Evolutionary conservation across 768 basidiomycete genomes (phyloP).

Genomic region (Boletus tylopilopsis): DNA sequence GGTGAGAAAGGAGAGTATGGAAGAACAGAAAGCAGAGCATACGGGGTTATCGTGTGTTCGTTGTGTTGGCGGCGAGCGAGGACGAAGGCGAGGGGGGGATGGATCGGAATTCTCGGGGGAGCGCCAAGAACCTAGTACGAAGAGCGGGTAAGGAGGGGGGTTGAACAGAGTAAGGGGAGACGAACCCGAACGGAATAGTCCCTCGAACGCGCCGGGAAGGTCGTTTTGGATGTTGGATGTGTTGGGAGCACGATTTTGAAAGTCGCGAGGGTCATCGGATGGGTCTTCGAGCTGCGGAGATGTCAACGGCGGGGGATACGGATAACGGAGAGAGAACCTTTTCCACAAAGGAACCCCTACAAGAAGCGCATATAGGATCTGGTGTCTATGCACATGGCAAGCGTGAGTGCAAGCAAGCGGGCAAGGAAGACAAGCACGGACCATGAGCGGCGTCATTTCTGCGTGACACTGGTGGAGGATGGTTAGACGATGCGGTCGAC

Average conservation of each 20-base stretch:
- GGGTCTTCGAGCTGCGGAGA: conserved; percentile 65
- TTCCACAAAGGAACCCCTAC: conserved; percentile 80
- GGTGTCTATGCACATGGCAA: conserved; percentile 49
- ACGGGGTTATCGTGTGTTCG: conserved; percentile 19
- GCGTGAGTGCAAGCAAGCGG: neutral
- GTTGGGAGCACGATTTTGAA: conserved; percentile 39
- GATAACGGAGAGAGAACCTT: conserved; percentile 36
- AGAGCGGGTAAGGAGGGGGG: neutral
- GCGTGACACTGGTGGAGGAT: conserved; percentile 63
- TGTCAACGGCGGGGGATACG: neutral
- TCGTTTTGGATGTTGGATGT: conserved; percentile 24
- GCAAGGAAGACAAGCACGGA: conserved; percentile 30
- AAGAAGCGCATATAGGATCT: conserved; percentile 80
- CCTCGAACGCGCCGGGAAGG: conserved; percentile 41
- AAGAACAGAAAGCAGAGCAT: neutral
- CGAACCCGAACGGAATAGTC: conserved; percentile 43
- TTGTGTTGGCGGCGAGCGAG: conserved; percentile 16
- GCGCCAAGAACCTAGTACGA: conserved; percentile 8
- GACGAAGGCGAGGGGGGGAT: conserved; percentile 2
- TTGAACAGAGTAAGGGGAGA: neutral
- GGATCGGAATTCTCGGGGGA: neutral
- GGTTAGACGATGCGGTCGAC: no score
- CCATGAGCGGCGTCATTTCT: conserved; percentile 88
- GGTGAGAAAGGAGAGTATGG: neutral
- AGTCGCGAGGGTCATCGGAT: conserved; percentile 70